Base-by-base conservation (phyloP, 2,329 filamentous ascomycete genomes). In the Hymenoscyphus fraxineus region DNA sequence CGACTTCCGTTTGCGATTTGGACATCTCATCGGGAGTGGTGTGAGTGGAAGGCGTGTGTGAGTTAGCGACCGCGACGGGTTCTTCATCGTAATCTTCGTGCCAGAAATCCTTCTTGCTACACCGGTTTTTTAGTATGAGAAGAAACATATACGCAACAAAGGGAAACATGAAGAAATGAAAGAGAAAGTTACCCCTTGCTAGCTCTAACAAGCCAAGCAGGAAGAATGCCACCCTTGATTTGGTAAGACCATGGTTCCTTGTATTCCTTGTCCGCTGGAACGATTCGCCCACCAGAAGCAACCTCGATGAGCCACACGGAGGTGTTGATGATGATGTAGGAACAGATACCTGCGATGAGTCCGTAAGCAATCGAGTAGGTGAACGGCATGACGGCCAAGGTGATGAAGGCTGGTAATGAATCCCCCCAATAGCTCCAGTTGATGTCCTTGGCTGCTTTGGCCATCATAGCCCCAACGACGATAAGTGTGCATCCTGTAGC, bases 341-440 rank as follows among this genome's bases (percentile, higher is more conserved):
- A 86, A 73, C 88, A 81, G 72, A 95, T 88, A 65, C 91, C 90
- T 1, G 67, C 91, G 70, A 95, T 95, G 13, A 96, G 81, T 59
- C 92, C 92, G 72, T 95, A 90, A 15, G 91, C 90, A 73, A 95
- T 94, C 47, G 88, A 91, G 80, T 94, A 96, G 2, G 90, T 92
- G 78, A 95, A 94, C 0, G 92, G 91, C 91, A 95, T 95, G 68
- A 93, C 79, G 66, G 88, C 85, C 67, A 96, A 90, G 64, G 90
- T 92, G 57, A 95, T 80, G 78, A 95, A 95, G 3, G 92, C 91
- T 0, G 92, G 92, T 22, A 95, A 82, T 1, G 90, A 88, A 75
- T 96, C 92, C 63, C 91, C 91, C 67, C 91, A 81, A 77, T 96
- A 95, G 59, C 80, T 81, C 92, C 92, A 95, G 82, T 96, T 95